Evolutionary conservation across 176 grass and related monocot genomes (phyloP), one percentile per base, ranked within the genome.

Genomic region (Metroxylon sagu): DNA sequence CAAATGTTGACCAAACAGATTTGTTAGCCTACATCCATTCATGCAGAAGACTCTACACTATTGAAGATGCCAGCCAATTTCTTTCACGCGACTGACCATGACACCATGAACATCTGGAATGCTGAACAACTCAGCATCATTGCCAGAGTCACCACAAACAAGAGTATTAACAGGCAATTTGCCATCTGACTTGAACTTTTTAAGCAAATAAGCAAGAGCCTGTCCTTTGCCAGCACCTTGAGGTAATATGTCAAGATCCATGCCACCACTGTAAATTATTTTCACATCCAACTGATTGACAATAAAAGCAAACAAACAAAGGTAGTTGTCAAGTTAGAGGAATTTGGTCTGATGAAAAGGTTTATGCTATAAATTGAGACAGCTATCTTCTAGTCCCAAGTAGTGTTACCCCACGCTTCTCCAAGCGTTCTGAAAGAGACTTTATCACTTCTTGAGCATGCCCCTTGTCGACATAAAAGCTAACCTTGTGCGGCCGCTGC

Each of bases 81-180:
- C 5, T 65, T 66, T 27, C 67, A 76, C 39, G 50, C 68, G 16
- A 80, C 83, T 76, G 57, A 91, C 92, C 87, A 97, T 88, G 72
- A 97, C 87, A 61, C 84, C 92, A 26, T 88, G 50, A 10, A 78
- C 78, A 63, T 75, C 89, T 64, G 70, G 80, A 73, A 97, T 76
- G 54, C 72, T 88, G 69, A 97, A 91, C 61, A 91, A 68, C 74
- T 97, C 92, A 35, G 81, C 87, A 71, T 91, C 92, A 39, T 97
- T 91, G 48, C 87, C 87, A 52, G 92, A 91, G 72, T 91, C 84
- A 18, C 92, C 92, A 57, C 92, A 97, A 65, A 82, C 92, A 83
- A 97, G 92, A 65, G 76, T 87, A 52, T 80, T 91, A 14, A 64
- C 77, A 3, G 92, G 89, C 30, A 63, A 66, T 62, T 88, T 97